phyloP scores from a whole-genome alignment of 2,329 filamentous ascomycete species.

The Fonsecaea multimorphosa region DNA sequence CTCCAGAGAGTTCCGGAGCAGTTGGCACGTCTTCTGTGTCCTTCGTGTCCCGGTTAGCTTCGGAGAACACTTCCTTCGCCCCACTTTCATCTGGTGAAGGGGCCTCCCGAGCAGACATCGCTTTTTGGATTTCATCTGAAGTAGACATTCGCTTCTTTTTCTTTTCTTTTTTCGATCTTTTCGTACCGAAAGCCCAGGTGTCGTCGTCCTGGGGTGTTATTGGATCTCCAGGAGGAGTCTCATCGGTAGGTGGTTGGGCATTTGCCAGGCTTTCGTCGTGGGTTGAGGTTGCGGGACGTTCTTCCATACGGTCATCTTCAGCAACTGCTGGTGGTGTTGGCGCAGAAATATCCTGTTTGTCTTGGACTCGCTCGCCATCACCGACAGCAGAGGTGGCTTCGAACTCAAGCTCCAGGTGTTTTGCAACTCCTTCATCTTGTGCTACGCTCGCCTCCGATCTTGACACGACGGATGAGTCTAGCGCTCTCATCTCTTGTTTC shows the following conservation, averaged over 20 bases:
- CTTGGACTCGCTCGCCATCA: not conserved
- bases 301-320: not conserved
- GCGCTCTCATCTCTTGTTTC: not conserved
- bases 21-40: not conserved
- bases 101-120: not conserved
- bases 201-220: slow-evolving; percentile 20
- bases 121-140: slow-evolving; percentile 14
- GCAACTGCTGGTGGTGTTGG: not conserved
- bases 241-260: not conserved
- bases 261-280: not conserved
- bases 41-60: not conserved
- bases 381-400: not conserved
- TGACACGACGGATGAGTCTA: not conserved
- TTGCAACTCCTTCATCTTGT: not conserved
- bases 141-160: slow-evolving; percentile 35
- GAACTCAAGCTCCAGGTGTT: not conserved
- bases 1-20: not conserved
- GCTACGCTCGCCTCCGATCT: not conserved
- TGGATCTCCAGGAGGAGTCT: not conserved
- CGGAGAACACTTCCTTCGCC: not conserved
- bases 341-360: not conserved
- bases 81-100: not conserved
- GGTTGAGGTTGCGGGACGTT: not conserved
- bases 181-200: not conserved
- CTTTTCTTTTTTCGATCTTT: slow-evolving; percentile 34